These are phyloP conservation scores for Musa schizocarpa DNA, from an alignment of 176 grass and related monocot species.

Conservation along the genomic window DNA sequence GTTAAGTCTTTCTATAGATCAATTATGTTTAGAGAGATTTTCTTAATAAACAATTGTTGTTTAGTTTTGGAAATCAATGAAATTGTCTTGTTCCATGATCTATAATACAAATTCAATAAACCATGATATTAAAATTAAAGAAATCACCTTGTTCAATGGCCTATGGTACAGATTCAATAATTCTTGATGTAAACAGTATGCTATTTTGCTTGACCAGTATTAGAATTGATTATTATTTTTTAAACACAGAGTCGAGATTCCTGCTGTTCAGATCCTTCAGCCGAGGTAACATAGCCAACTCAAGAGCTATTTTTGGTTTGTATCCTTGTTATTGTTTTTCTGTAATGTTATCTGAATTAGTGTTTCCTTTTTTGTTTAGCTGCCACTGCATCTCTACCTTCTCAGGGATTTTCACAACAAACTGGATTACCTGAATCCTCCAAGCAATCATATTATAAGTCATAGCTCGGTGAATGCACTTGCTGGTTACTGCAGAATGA, in stretches of 20 bases:
- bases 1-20: too few relatives aligned
- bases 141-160: background rate
- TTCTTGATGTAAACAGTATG: background rate
- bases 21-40: background rate
- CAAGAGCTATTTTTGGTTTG: background rate
- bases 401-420: constrained; percentile 66
- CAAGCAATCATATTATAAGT: constrained; percentile 32
- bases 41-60: background rate
- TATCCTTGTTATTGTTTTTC: background rate
- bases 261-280: constrained; percentile 50
- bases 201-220: background rate
- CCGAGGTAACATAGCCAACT: constrained; percentile 53
- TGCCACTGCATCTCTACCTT: constrained; percentile 74
- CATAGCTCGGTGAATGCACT: constrained; percentile 32
- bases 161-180: background rate
- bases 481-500: constrained; percentile 26
- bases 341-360: background rate
- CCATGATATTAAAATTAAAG: background rate
- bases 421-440: constrained; percentile 42
- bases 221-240: constrained; percentile 1
- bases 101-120: background rate
- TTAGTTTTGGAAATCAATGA: background rate
- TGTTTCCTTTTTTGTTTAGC: constrained; percentile 35
- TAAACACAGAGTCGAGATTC: constrained; percentile 37
- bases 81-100: background rate